Conservation (phyloP, 1,284 basidiomycete genomes). For the Sparassis latifolia region DNA sequence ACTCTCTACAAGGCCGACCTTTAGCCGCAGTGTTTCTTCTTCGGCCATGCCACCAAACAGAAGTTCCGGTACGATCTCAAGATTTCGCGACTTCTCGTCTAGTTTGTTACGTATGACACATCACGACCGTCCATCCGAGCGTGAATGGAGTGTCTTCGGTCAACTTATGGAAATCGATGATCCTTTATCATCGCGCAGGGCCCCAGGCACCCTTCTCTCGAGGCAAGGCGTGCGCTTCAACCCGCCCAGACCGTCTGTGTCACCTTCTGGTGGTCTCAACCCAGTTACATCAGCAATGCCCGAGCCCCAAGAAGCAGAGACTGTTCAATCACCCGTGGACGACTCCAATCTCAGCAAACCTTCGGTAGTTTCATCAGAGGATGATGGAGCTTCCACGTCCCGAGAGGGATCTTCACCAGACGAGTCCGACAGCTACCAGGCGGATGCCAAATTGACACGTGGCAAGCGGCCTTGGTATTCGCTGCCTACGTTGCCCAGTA, state of each 20-base stretch:
- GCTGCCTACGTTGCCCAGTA: slow-evolving; percentile 6
- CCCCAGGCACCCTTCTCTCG: slow-evolving; percentile 3
- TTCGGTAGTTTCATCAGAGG: not conserved
- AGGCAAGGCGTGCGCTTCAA: not conserved
- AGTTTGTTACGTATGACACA: slow-evolving; percentile 5
- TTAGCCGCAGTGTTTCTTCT: slow-evolving; percentile 12
- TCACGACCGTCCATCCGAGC: slow-evolving; percentile 10
- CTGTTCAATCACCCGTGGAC: slow-evolving; percentile 2
- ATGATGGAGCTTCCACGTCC: not conserved
- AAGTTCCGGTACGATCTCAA: slow-evolving; percentile 7
- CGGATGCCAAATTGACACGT: not conserved
- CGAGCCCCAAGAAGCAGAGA: not conserved
- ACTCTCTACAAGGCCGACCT: slow-evolving; percentile 6
- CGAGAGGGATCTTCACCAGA: not conserved
- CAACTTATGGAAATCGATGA: slow-evolving; percentile 66
- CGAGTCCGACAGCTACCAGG: not conserved
- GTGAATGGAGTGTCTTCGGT: slow-evolving; percentile 64
- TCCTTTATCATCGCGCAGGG: slow-evolving; percentile 26
- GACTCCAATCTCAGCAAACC: not conserved
- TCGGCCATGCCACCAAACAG: slow-evolving; percentile 2
- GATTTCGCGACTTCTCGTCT: slow-evolving; percentile 13
- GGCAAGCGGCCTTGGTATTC: not conserved
- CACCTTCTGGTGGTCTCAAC: not conserved
- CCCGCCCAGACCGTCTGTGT: not conserved
- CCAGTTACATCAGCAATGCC: not conserved